Evolutionary conservation across 345 rosid genomes (phyloP).

Genomic region (Dipteronia dyeriana): DNA sequence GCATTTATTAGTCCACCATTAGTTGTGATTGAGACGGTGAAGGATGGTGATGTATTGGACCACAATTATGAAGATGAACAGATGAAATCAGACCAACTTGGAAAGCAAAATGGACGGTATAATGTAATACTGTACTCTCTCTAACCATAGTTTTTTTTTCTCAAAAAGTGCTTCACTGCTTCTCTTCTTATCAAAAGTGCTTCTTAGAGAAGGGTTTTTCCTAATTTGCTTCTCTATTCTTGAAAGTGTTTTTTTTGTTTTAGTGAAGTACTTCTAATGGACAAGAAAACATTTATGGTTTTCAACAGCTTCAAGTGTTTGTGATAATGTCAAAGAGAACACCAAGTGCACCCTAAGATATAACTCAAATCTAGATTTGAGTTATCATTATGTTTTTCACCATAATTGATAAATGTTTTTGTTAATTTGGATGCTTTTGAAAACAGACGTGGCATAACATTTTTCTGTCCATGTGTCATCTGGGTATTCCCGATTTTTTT

Average conservation of each 20-base stretch:
- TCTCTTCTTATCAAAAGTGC: background rate
- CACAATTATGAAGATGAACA: constrained; percentile 14
- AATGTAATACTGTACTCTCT: constrained; percentile 44
- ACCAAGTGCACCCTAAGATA: too few relatives aligned
- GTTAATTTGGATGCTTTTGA: background rate
- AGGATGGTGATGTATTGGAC: constrained; percentile 15
- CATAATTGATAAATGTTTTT: too few relatives aligned
- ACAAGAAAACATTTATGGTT: too few relatives aligned
- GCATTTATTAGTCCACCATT: constrained; percentile 32
- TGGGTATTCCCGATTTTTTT: background rate
- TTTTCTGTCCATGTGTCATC: background rate
- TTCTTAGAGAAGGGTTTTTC: background rate
- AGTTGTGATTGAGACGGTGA: constrained; percentile 26
- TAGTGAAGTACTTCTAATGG: too few relatives aligned
- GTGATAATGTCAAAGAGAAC: too few relatives aligned
- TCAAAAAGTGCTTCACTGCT: background rate
- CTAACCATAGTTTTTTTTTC: background rate
- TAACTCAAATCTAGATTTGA: background rate
- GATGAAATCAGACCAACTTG: constrained; percentile 28
- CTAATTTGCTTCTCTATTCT: background rate
- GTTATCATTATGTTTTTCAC: background rate
- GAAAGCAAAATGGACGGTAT: constrained; percentile 46
- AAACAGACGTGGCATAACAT: too few relatives aligned
- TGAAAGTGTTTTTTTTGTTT: too few relatives aligned
- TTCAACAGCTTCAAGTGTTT: too few relatives aligned